These are phyloP conservation scores for Lasiodiplodia theobromae DNA, from an alignment of 2,329 filamentous ascomycete genomes.

Conservation along the genomic window DNA sequence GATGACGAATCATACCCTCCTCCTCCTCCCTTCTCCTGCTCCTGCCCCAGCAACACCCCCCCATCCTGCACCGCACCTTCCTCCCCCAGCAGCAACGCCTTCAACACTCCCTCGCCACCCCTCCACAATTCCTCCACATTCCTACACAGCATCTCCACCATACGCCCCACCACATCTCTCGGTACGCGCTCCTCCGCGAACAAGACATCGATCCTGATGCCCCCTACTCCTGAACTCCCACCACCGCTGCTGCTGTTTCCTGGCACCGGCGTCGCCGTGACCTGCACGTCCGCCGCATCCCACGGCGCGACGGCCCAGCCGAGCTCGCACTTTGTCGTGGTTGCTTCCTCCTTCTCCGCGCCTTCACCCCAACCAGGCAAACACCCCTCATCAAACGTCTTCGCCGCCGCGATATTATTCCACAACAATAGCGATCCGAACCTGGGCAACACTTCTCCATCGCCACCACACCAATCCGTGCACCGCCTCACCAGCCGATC, in stretches of 20 bases:
- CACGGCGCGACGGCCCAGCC: constrained; percentile 64
- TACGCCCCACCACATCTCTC: background rate
- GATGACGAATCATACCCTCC: background rate
- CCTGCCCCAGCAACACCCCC: background rate
- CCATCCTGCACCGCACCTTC: background rate
- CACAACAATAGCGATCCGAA: constrained; percentile 51
- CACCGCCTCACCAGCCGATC: constrained; percentile 46
- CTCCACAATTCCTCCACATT: background rate
- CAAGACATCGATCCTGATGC: background rate
- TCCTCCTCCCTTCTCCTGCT: background rate
- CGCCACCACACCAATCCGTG: constrained; percentile 37
- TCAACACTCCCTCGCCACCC: background rate
- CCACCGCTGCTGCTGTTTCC: too few species aligned
- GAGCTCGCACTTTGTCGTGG: constrained; percentile 42
- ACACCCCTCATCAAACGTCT: constrained; percentile 62
- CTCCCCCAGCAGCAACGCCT: background rate
- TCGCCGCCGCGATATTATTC: constrained; percentile 44
- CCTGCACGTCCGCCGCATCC: constrained; percentile 36
- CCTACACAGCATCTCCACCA: background rate
- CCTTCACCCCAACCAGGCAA: constrained; percentile 38
- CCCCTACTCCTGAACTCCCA: background rate
- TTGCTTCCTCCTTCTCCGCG: too few species aligned
- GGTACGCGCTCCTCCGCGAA: background rate
- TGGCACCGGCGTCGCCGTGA: constrained; percentile 28
- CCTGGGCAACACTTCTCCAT: constrained; percentile 32